These are phyloP conservation scores for Saccharomyces kudriavzevii DNA, from an alignment of 805 yeast species.

Conservation along the genomic window DNA sequence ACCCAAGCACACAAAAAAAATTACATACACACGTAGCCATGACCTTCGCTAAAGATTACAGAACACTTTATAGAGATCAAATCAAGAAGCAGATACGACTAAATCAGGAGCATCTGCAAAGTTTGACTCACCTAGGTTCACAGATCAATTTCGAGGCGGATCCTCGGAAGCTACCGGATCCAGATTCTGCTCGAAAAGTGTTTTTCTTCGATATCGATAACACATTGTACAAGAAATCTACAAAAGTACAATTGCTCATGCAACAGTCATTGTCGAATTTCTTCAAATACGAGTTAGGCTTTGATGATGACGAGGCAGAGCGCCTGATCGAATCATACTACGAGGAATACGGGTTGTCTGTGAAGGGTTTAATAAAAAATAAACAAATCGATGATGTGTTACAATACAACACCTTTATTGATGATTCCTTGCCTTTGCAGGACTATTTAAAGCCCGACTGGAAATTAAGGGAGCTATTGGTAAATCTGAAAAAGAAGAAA, in stretches of 20 bases:
- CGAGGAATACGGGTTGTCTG: constrained; percentile 81
- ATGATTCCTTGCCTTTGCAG: constrained; percentile 85
- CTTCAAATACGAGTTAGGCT: constrained; percentile 54
- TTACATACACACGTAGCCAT: neutral
- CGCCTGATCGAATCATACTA: constrained; percentile 67
- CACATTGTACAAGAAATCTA: constrained; percentile 70
- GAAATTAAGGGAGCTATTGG: constrained; percentile 44
- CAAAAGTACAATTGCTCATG: constrained; percentile 79
- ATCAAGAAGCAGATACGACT: constrained; percentile 20
- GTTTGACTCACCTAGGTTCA: constrained; percentile 27
- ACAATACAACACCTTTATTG: constrained; percentile 81
- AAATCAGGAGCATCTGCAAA: constrained; percentile 24
- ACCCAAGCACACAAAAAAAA: neutral
- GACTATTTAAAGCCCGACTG: constrained; percentile 60
- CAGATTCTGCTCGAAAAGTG: constrained; percentile 27
- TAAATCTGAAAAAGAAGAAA: constrained; percentile 31
- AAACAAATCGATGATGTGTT: constrained; percentile 39
- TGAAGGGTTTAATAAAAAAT: constrained; percentile 76
- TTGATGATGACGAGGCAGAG: constrained; percentile 68
- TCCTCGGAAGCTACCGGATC: constrained; percentile 11
- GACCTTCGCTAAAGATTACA: neutral
- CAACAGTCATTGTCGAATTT: constrained; percentile 75
- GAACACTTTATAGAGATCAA: constrained; percentile 9
- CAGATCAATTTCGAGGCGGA: constrained; percentile 21
- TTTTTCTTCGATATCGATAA: constrained; percentile 93